Percentiles rank a stretch among this genome's conserved stretches.
Evolutionary conservation across 208 protist species (phyloP).

Genomic region (Acanthamoeba quina): DNA sequence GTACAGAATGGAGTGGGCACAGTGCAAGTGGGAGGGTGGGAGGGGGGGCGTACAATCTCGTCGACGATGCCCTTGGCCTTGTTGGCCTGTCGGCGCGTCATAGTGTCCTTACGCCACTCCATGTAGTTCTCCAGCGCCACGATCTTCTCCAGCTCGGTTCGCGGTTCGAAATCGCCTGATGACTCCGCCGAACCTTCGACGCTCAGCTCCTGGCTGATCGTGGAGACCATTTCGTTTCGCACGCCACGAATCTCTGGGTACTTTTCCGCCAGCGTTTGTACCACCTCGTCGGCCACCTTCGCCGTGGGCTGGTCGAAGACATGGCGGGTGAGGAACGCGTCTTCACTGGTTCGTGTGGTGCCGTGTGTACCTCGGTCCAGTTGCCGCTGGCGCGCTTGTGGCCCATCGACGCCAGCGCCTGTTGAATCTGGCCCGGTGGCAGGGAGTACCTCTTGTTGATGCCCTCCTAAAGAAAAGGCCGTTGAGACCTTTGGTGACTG

Average conservation of each 20-base stretch:
- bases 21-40: too few relatives aligned
- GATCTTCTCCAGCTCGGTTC: constrained; percentile 56
- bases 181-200: neutral
- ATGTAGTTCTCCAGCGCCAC: constrained; percentile 68
- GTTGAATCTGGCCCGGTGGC: constrained; percentile 58
- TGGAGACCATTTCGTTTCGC: neutral
- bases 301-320: neutral
- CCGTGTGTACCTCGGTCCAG: constrained; percentile 6
- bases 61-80: constrained; percentile 43
- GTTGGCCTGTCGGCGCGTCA: constrained; percentile 72
- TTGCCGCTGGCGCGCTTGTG: constrained; percentile 19
- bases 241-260: constrained; percentile 2
- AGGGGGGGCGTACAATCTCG: neutral
- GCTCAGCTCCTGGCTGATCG: constrained; percentile 26
- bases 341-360: too few relatives aligned
- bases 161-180: neutral
- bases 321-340: too few relatives aligned
- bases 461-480: neutral
- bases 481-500: too few relatives aligned
- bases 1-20: too few relatives aligned
- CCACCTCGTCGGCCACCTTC: constrained; percentile 35
- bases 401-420: neutral
- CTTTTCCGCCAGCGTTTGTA: constrained; percentile 39
- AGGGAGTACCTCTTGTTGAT: constrained; percentile 57
- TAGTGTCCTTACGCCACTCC: constrained; percentile 72